Conservation (phyloP, 2,329 filamentous ascomycete species). For the Aspergillus neoniger region DNA sequence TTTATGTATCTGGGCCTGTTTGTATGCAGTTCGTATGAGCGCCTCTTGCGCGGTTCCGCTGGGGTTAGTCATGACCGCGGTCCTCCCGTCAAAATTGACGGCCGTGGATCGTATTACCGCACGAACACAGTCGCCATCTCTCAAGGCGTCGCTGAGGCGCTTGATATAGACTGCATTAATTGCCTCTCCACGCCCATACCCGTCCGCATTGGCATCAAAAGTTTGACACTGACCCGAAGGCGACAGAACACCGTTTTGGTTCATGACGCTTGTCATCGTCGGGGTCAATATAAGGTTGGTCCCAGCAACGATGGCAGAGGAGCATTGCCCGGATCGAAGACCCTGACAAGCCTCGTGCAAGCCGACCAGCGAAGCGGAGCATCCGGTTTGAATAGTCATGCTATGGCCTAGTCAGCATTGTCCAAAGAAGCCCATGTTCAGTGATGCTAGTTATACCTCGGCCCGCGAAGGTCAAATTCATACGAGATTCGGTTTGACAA, state of each 20-base stretch:
- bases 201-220: conserved; percentile 33
- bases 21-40: not conserved
- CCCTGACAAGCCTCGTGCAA: conserved; percentile 32
- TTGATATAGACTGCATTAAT: conserved; percentile 37
- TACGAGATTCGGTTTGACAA: conserved; percentile 15
- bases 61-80: not conserved
- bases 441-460: conserved; percentile 6
- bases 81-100: conserved; percentile 29
- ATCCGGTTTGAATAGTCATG: conserved; percentile 33
- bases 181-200: conserved; percentile 37
- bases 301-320: conserved; percentile 36
- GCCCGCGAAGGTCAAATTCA: conserved; percentile 10
- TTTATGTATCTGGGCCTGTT: not conserved
- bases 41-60: not conserved
- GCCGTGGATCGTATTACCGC: conserved; percentile 32
- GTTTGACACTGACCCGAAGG: conserved; percentile 30
- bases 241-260: conserved; percentile 38
- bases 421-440: no score
- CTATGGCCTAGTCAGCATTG: not conserved
- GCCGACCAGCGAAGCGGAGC: conserved; percentile 37
- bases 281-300: conserved; percentile 38
- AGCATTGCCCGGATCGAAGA: conserved; percentile 15
- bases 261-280: conserved; percentile 28
- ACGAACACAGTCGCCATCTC: conserved; percentile 34
- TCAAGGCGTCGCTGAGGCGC: conserved; percentile 20